Conservation (phyloP, 2,329 filamentous ascomycete species). For the Botrytis deweyae region DNA sequence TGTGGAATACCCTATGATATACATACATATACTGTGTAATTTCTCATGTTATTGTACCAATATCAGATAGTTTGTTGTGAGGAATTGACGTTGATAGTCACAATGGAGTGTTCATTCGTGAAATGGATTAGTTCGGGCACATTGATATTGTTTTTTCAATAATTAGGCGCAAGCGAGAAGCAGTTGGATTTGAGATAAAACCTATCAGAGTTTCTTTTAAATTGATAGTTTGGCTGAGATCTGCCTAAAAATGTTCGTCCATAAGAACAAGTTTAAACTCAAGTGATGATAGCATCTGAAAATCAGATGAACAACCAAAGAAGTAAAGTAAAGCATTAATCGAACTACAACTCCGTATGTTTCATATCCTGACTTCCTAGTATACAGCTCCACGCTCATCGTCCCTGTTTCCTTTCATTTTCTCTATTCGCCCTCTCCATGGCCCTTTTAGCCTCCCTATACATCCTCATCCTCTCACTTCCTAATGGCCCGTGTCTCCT, state of each 20-base stretch:
- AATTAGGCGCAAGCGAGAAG: neutral
- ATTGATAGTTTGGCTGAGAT: neutral
- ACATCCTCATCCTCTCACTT: conserved; percentile 46
- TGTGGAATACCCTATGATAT: neutral
- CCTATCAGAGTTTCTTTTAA: neutral
- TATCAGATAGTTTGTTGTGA: neutral
- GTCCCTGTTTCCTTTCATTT: neutral
- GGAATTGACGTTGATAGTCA: neutral
- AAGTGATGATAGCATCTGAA: neutral
- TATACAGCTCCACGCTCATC: neutral
- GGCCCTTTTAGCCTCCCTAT: conserved; percentile 41
- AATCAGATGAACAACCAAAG: neutral
- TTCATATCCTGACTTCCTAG: neutral
- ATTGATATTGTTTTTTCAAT: neutral
- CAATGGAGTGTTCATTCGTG: neutral
- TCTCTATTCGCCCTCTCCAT: conserved; percentile 40
- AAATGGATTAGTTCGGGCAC: neutral
- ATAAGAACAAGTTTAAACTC: neutral
- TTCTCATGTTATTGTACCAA: neutral
- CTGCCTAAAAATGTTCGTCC: fast-evolving
- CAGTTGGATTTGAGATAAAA: neutral
- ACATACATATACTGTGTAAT: neutral
- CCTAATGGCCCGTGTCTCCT: conserved; percentile 45
- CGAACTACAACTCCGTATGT: fast-evolving
- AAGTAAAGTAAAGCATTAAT: neutral